Percentiles rank a stretch among this genome's conserved stretches.
Conservation (phyloP, 306 rosid species). For the Luffa aegyptiaca region DNA sequence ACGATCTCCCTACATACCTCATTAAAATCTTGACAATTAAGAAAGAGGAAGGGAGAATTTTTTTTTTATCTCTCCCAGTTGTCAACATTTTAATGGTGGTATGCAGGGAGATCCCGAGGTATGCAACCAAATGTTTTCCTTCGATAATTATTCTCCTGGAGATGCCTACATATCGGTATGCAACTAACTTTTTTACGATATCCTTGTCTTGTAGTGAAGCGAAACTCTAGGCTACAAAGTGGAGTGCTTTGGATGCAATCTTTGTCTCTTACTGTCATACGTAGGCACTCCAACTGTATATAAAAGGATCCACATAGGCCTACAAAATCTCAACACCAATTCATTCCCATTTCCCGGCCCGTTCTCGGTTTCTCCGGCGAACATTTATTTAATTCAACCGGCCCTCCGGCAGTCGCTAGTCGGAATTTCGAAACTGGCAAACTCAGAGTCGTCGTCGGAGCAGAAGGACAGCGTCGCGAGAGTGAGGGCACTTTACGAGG, state of each 20-base stretch:
- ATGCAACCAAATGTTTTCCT: too few relatives aligned
- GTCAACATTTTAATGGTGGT: too few relatives aligned
- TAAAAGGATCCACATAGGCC: neutral
- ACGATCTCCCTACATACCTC: too few relatives aligned
- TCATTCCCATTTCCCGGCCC: neutral
- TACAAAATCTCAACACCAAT: neutral
- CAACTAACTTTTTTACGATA: too few relatives aligned
- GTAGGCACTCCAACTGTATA: neutral
- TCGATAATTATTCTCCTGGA: too few relatives aligned
- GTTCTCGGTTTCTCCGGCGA: neutral
- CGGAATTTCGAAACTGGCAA: conserved; percentile 21
- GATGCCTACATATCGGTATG: too few relatives aligned
- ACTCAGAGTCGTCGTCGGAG: conserved; percentile 18
- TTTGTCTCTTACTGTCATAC: neutral
- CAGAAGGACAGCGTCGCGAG: conserved; percentile 13
- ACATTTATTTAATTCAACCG: neutral
- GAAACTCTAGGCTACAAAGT: neutral
- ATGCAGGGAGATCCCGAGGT: too few relatives aligned
- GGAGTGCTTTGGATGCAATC: neutral
- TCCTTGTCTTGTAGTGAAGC: neutral
- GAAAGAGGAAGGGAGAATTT: too few relatives aligned
- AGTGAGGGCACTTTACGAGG: conserved; percentile 41
- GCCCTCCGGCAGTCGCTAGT: neutral
- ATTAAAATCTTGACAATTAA: too few relatives aligned
- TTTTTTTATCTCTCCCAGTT: too few relatives aligned